Percentiles rank a stretch among this genome's conserved stretches.
phyloP scores from a whole-genome alignment of 2,329 filamentous ascomycete genomes.

The Dothiorella sarmentorum region DNA sequence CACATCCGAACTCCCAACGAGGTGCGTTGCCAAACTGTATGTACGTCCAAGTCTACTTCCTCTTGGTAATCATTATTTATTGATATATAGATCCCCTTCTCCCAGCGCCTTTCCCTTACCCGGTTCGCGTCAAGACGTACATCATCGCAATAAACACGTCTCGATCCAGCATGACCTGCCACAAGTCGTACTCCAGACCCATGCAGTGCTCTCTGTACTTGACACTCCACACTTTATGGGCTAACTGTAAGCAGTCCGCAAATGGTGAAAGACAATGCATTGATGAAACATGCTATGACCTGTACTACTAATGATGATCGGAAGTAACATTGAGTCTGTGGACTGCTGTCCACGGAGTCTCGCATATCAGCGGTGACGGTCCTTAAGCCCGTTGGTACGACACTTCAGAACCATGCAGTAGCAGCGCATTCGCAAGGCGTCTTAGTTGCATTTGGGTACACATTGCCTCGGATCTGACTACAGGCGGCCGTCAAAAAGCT shows the following conservation, averaged over 20 bases:
- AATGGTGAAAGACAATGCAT: not conserved
- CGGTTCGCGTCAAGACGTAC: constrained; percentile 1
- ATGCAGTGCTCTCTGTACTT: not conserved
- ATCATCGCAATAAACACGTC: not conserved
- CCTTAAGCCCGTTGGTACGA: not conserved
- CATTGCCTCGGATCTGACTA: not conserved
- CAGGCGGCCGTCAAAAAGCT: not conserved
- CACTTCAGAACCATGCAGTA: not conserved
- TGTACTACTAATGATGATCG: not conserved
- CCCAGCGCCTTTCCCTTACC: not conserved
- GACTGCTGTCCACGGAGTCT: not conserved
- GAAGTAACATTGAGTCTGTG: not conserved
- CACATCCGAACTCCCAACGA: no score
- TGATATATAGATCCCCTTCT: no score
- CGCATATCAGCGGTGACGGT: not conserved
- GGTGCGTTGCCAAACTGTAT: no score
- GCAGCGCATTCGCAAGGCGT: not conserved
- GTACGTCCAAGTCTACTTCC: no score
- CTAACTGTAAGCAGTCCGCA: not conserved
- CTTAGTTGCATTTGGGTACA: not conserved
- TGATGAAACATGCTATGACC: not conserved
- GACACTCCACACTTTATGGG: no score
- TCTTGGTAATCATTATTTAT: no score
- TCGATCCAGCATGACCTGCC: constrained; percentile 1
- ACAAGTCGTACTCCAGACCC: not conserved